These are phyloP conservation scores for Quercus dentata DNA, from an alignment of 306 rosid species.

Conservation along the genomic window DNA sequence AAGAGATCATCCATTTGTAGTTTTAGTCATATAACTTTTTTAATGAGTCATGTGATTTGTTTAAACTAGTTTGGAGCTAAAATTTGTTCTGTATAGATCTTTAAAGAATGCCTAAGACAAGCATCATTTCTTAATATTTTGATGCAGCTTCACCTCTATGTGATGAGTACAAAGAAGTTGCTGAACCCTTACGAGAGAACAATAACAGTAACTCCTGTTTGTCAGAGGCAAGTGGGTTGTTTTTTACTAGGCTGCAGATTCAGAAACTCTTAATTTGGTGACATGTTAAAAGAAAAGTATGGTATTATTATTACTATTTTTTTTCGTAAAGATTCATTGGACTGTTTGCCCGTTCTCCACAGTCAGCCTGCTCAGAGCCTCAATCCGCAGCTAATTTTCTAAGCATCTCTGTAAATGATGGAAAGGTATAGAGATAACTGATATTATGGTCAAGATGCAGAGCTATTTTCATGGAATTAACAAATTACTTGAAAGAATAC, in stretches of 20 bases:
- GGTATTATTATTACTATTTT: neutral
- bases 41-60: no score
- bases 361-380: conserved; percentile 31
- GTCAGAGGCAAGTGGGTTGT: conserved; percentile 33
- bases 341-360: conserved; percentile 23
- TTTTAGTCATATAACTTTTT: no score
- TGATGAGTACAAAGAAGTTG: conserved; percentile 8
- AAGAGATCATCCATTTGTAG: no score
- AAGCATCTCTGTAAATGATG: conserved; percentile 14
- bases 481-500: conserved; percentile 1
- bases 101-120: neutral
- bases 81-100: neutral
- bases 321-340: conserved; percentile 10
- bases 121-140: neutral
- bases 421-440: conserved; percentile 22
- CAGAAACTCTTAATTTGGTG: conserved; percentile 1
- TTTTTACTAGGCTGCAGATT: neutral
- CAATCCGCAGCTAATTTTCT: conserved; percentile 19
- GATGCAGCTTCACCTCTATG: conserved; percentile 25
- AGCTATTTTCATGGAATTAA: conserved; percentile 4
- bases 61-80: no score
- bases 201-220: conserved; percentile 22
- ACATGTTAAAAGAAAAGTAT: neutral
- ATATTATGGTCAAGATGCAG: neutral
- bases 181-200: conserved; percentile 13